These are phyloP conservation scores for Aureobasidium melanogenum DNA, from an alignment of 2,329 filamentous ascomycete genomes.

Conservation along the genomic window DNA sequence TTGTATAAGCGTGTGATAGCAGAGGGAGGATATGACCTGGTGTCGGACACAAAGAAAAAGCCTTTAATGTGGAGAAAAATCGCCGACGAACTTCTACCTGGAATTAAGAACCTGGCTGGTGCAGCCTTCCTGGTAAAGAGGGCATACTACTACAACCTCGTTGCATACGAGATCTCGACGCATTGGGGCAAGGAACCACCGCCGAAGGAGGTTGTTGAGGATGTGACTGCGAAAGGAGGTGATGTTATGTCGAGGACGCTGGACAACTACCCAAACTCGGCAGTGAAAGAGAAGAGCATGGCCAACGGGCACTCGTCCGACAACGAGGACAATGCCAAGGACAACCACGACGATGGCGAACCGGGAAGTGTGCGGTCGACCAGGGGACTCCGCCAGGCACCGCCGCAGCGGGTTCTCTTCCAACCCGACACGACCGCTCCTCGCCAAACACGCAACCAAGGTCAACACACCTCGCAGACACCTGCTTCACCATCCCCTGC, in stretches of 20 bases:
- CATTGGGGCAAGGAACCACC: constrained; percentile 73
- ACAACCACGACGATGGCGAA: constrained; percentile 43
- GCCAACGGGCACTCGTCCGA: constrained; percentile 49
- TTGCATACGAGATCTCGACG: constrained; percentile 75
- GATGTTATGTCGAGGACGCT: constrained; percentile 68
- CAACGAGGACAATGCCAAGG: constrained; percentile 38
- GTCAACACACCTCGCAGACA: constrained; percentile 32
- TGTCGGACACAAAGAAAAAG: constrained; percentile 57
- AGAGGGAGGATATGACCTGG: constrained; percentile 77
- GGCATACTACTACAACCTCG: constrained; percentile 81
- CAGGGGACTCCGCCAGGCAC: constrained; percentile 60
- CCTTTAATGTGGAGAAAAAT: constrained; percentile 81
- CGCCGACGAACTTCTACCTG: constrained; percentile 66
- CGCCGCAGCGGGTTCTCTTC: constrained; percentile 74
- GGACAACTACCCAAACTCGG: constrained; percentile 58
- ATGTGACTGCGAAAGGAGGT: constrained; percentile 69
- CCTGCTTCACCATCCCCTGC: constrained; percentile 34
- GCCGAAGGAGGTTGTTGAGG: constrained; percentile 79
- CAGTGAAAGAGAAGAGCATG: constrained; percentile 36
- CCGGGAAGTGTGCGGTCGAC: constrained; percentile 31
- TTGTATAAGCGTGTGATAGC: constrained; percentile 69
- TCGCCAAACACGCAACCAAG: constrained; percentile 46
- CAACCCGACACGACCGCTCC: constrained; percentile 66
- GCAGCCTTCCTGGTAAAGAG: constrained; percentile 80
- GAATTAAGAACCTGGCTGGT: constrained; percentile 67